Percentiles rank a stretch among this genome's conserved stretches.
phyloP scores from a whole-genome alignment of 306 rosid genomes.

The Erythrophleum fordii region DNA sequence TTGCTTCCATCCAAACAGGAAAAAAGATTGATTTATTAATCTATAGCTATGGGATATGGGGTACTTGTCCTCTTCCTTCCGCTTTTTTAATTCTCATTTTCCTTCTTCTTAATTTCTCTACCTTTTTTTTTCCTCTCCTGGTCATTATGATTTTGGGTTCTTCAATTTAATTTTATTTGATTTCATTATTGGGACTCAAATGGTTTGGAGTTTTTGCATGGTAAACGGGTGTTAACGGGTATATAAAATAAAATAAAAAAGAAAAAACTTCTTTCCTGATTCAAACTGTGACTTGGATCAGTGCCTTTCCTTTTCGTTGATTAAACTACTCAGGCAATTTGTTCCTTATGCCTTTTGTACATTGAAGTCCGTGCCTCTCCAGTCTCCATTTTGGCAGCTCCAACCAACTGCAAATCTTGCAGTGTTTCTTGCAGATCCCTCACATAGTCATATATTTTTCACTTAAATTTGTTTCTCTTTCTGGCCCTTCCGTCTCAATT shows the following conservation, averaged over 20 bases:
- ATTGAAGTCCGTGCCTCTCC: conserved; percentile 69
- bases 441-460: conserved; percentile 34
- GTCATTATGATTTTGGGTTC: conserved; percentile 12
- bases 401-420: conserved; percentile 48
- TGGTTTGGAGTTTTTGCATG: conserved; percentile 49
- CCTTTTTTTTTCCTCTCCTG: background rate
- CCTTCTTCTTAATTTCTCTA: background rate
- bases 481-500: conserved; percentile 1
- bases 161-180: background rate
- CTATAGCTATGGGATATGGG: background rate
- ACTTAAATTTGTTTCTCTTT: conserved; percentile 30
- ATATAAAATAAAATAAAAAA: background rate
- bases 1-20: conserved; percentile 55
- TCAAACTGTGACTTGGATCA: conserved; percentile 57
- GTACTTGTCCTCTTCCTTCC: background rate
- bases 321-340: conserved; percentile 86
- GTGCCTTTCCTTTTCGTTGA: conserved; percentile 63
- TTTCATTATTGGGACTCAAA: background rate
- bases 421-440: conserved; percentile 47
- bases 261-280: conserved; percentile 46
- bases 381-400: conserved; percentile 48
- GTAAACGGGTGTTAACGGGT: conserved; percentile 40
- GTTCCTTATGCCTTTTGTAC: conserved; percentile 84
- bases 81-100: background rate
- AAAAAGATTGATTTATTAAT: background rate